Percentiles rank a stretch among this genome's conserved stretches.
These are phyloP conservation scores for Fusarium transvaalense DNA, from an alignment of 2,329 filamentous ascomycete genomes.

Conservation along the genomic window DNA sequence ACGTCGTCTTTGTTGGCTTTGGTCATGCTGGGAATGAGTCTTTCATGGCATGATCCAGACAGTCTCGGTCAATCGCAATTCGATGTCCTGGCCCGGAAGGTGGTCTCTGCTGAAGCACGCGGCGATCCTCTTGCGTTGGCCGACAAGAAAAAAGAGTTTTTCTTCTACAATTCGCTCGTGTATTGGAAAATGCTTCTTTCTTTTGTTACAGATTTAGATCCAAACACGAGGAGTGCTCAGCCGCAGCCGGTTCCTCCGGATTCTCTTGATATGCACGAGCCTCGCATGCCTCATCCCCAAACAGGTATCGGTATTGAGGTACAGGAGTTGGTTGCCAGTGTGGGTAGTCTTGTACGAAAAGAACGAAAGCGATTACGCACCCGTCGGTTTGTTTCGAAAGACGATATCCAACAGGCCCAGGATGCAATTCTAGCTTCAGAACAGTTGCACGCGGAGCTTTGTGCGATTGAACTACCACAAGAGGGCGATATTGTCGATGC, in stretches of 20 bases:
- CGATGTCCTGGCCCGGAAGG: constrained; percentile 33
- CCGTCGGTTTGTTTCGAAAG: constrained; percentile 38
- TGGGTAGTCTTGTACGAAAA: constrained; percentile 41
- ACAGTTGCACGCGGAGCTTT: constrained; percentile 38
- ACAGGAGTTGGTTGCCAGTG: constrained; percentile 45
- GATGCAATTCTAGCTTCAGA: constrained; percentile 38
- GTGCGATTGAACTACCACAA: constrained; percentile 32
- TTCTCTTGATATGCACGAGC: constrained; percentile 25
- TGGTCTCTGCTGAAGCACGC: constrained; percentile 24
- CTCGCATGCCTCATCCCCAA: constrained; percentile 47
- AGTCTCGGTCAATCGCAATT: constrained; percentile 59
- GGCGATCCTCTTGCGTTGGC: constrained; percentile 10
- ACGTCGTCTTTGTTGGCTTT: constrained; percentile 69
- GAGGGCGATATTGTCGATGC: constrained; percentile 42
- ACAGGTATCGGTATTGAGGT: constrained; percentile 46
- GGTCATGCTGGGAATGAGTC: constrained; percentile 69
- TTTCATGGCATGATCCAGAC: constrained; percentile 69
- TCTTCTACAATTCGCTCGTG: constrained; percentile 47
- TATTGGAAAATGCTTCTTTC: constrained; percentile 49
- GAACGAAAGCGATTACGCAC: constrained; percentile 45
- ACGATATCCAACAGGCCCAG: constrained; percentile 45
- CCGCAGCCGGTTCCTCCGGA: constrained; percentile 25
- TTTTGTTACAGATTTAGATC: constrained; percentile 43
- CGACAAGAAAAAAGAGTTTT: constrained; percentile 44
- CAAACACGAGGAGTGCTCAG: constrained; percentile 4